Conservation (phyloP, 2,329 filamentous ascomycete genomes). For the Ophiostoma australiae region DNA sequence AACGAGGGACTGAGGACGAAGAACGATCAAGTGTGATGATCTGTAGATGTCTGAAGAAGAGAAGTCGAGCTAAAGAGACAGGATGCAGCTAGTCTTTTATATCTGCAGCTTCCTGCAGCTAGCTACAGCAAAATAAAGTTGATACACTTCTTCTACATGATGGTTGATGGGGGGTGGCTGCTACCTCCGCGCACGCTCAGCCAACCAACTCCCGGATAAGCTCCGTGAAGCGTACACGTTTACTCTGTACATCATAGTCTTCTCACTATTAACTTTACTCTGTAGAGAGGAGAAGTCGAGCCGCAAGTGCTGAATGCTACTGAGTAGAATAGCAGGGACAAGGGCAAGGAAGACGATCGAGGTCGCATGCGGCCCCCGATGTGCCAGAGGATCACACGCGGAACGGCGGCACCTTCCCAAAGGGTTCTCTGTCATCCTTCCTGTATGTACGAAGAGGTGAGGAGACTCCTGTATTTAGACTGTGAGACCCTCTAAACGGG, state of each 20-base stretch:
- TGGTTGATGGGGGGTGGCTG: conserved; percentile 1
- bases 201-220: conserved; percentile 3
- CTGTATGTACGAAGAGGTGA: not conserved
- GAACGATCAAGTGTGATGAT: not conserved
- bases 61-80: not conserved
- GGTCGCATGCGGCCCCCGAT: conserved; percentile 7
- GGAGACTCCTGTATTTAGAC: not conserved
- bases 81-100: conserved; percentile 11
- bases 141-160: conserved; percentile 5
- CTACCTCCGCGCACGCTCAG: not conserved
- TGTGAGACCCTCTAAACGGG: not conserved
- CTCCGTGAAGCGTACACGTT: not conserved
- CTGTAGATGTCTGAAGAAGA: not conserved
- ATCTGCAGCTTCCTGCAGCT: not conserved
- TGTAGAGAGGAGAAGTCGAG: not conserved
- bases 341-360: not conserved
- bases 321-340: not conserved
- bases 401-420: not conserved
- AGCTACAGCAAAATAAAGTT: not conserved
- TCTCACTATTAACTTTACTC: too few relatives aligned
- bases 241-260: not conserved
- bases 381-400: conserved; percentile 6
- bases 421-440: not conserved
- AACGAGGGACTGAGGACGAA: not conserved
- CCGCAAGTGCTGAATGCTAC: not conserved